phyloP scores from a whole-genome alignment of 352 stramenopile genomes.

The Nannochloropsis limnetica region DNA sequence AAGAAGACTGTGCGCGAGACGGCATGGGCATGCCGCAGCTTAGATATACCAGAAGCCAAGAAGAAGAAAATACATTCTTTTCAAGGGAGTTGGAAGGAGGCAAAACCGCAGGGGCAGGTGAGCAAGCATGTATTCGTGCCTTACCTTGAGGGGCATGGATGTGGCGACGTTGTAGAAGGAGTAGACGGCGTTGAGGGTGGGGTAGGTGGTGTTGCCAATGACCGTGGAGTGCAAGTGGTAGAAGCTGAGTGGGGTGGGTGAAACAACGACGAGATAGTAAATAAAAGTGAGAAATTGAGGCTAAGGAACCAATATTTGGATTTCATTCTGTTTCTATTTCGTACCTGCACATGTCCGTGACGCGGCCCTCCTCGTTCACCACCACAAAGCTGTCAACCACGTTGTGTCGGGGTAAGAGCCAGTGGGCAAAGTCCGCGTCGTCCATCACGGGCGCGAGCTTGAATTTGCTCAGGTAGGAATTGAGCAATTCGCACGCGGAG shows the following conservation, averaged over 20 bases:
- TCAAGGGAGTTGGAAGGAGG: neutral
- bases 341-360: conserved; percentile 79
- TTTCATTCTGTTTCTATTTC: neutral
- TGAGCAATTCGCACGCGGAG: conserved; percentile 61
- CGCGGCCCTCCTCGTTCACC: conserved; percentile 60
- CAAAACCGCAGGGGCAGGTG: too few species aligned
- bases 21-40: too few species aligned
- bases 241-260: conserved; percentile 65
- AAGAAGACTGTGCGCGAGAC: too few species aligned
- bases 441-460: conserved; percentile 73
- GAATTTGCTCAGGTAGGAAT: conserved; percentile 66
- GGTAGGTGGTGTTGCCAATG: conserved; percentile 84
- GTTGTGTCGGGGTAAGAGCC: conserved; percentile 82
- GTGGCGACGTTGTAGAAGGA: conserved; percentile 95
- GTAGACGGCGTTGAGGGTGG: conserved; percentile 92
- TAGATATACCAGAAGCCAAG: too few species aligned
- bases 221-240: conserved; percentile 95
- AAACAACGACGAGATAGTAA: neutral
- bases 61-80: neutral
- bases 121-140: conserved; percentile 49
- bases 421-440: conserved; percentile 87
- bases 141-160: conserved; percentile 59
- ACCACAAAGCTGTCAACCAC: conserved; percentile 88
- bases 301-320: neutral
- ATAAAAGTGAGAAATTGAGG: neutral